Base-by-base conservation (phyloP, 768 basidiomycete species). In the Neoboletus magnificus region DNA sequence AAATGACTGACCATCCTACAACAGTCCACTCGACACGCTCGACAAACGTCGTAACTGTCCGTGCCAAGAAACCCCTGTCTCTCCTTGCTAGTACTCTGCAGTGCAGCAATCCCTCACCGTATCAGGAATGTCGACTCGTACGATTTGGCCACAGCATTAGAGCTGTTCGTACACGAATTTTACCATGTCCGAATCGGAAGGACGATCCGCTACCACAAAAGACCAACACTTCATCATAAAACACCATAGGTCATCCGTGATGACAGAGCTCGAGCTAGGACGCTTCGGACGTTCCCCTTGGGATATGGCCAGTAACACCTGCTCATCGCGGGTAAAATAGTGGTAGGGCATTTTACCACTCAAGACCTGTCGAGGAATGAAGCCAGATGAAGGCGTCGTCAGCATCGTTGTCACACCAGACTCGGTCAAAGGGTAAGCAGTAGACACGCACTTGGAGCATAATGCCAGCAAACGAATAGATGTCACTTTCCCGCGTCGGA, bases 401-500 rank as follows among this genome's bases (percentile, higher is more conserved):
- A 50, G 35, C 25, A 18, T 47, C 36, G 16, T 50, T 32, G 11
- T 35, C 22, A 20, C n/a, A 23, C 13, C 22, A 5, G 20, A 39
- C 20, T 23, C 29, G 3, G 2, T 35, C 35, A 15, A 33, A 13
- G 32, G 2, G 11, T 1, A 16, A 33, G 41, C 6, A 33, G 3
- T 13, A 10, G 27, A 30, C 33, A 57, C 66, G 43, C 18, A 69
- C 66, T 1, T 65, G 54, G 33, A 68, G 48, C 55, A 69, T 63
- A 44, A 68, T 63, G 5, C 66, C 58, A 5, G 43, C 66, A 57
- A 53, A 76, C 73, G 49, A 68, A 55, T 68, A 68, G 0, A 78
- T 72, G 62, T 82, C 79, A 43, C 71, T 77, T 7, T 46, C 59
- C 56, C 4, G 2, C 5, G 66, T 67, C 27, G 66, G 63, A 48